Evolutionary conservation across 179 eudicot species (phyloP).

Genomic region (Nepenthes alata): DNA sequence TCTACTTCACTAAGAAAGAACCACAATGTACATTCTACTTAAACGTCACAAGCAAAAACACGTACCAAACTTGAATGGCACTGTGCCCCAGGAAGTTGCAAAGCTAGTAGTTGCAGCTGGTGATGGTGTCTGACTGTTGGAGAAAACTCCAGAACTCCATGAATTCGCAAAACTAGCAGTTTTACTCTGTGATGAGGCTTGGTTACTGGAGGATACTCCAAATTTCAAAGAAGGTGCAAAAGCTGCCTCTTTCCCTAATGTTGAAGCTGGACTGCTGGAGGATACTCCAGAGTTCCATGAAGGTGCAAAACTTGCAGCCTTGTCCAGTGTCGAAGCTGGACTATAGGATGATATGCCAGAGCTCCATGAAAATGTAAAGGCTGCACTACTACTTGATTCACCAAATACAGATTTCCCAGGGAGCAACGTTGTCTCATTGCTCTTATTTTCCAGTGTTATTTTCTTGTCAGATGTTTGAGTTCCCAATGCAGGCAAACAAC

Average conservation of each 20-base stretch:
- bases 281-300: slow-evolving; percentile 26
- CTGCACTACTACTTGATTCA: slow-evolving; percentile 22
- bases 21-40: neutral
- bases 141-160: slow-evolving; percentile 15
- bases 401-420: slow-evolving; percentile 25
- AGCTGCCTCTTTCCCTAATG: no score
- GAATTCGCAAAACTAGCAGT: slow-evolving; percentile 13
- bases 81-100: slow-evolving; percentile 21
- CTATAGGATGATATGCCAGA: slow-evolving; percentile 19
- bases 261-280: slow-evolving; percentile 16
- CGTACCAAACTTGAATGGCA: slow-evolving; percentile 58
- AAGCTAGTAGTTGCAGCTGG: slow-evolving; percentile 14
- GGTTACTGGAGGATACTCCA: slow-evolving; percentile 13
- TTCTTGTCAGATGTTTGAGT: slow-evolving; percentile 26
- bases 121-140: slow-evolving; percentile 17
- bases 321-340: slow-evolving; percentile 5
- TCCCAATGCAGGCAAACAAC: slow-evolving; percentile 21
- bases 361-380: slow-evolving; percentile 24
- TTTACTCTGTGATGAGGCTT: slow-evolving; percentile 13
- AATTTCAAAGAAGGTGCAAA: slow-evolving; percentile 9
- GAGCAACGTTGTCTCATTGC: slow-evolving; percentile 19
- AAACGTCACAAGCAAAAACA: slow-evolving; percentile 5
- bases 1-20: no score
- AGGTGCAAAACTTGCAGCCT: slow-evolving; percentile 15
- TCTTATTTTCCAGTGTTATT: slow-evolving; percentile 27